Base-by-base conservation (phyloP, 1,284 basidiomycete genomes). In the Cronartium quercuum region DNA sequence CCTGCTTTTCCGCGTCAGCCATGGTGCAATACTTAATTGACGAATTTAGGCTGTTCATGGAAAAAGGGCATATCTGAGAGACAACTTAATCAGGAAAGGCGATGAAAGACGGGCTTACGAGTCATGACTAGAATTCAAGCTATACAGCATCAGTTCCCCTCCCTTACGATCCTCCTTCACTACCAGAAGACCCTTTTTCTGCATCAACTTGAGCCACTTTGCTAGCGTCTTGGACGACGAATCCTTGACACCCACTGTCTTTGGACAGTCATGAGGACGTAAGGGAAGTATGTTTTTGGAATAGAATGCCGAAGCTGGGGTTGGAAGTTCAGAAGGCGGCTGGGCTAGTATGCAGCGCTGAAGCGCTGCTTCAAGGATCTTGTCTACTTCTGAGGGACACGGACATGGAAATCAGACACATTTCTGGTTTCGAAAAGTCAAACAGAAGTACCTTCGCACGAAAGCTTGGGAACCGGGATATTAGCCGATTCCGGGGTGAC, bases 121-220 rank as follows among this genome's bases (percentile, higher is more conserved):
- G 24, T 51, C 47, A 51, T 51, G 47, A 15, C 24, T 51, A 21
- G 10, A 21, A 21, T 51, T 51, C 24, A 51, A 51, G 47, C 47
- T 51, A 51, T 21, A 51, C 18, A 51, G 18, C 47, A 51, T 51
- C 24, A 51, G 47, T 41, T 70, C 60, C 12, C 58, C 68, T 35
- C 58, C 60, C 47, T 70, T 70, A n/a, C 68, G 60, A 12, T 70
- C 68, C 29, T 70, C 68, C 47, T 70, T 70, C 34, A 62, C n/a
- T n/a, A 15, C 35, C n/a, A 70, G 21, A 15, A 63, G 37, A 1
- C 37, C 60, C 38, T 55, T 70, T 24, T 70, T 70, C 35, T 70
- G 68, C 6, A 44, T 21, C 9, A 29, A 15, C 38, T 70, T 70
- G 38, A 70, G 21, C 68, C 68, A 70, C 29, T 70, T 70, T 3